These are phyloP conservation scores for Cadophora gregata DNA, from an alignment of 2,329 filamentous ascomycete genomes.

Conservation along the genomic window DNA sequence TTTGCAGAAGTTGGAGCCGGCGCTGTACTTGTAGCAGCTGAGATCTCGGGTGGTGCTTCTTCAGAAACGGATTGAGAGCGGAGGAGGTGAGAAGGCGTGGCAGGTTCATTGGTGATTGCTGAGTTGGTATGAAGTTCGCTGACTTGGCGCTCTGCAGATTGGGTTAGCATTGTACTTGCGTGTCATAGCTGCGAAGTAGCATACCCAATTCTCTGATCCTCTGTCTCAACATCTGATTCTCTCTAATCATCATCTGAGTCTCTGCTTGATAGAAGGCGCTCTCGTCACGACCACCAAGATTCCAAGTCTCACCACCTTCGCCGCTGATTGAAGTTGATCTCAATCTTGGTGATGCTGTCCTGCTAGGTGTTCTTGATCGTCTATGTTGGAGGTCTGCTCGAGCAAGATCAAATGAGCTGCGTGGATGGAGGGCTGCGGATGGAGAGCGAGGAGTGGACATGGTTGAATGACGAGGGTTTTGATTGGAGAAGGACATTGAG, in stretches of 20 bases:
- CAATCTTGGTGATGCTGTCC: constrained; percentile 60
- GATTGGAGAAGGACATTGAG: constrained; percentile 50
- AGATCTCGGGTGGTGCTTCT: constrained; percentile 16
- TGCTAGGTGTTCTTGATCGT: constrained; percentile 64
- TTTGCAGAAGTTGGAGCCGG: background rate
- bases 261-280: constrained; percentile 83
- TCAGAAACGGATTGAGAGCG: constrained; percentile 43
- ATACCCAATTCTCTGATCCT: constrained; percentile 75
- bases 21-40: background rate
- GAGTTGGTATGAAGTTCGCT: constrained; percentile 40
- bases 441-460: constrained; percentile 60
- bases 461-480: constrained; percentile 47
- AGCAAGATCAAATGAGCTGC: constrained; percentile 64
- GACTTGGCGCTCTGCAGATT: constrained; percentile 40
- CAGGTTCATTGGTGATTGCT: constrained; percentile 42
- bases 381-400: constrained; percentile 59
- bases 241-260: constrained; percentile 76
- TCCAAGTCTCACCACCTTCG: constrained; percentile 63
- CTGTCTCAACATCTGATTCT: constrained; percentile 83
- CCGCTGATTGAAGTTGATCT: constrained; percentile 63
- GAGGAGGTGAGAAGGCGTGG: constrained; percentile 41
- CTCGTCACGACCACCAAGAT: constrained; percentile 72
- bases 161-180: constrained; percentile 19
- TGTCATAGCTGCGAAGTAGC: constrained; percentile 28
- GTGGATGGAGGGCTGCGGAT: constrained; percentile 48